Conservation (phyloP, 2,329 filamentous ascomycete genomes). For the Fonsecaea nubica region DNA sequence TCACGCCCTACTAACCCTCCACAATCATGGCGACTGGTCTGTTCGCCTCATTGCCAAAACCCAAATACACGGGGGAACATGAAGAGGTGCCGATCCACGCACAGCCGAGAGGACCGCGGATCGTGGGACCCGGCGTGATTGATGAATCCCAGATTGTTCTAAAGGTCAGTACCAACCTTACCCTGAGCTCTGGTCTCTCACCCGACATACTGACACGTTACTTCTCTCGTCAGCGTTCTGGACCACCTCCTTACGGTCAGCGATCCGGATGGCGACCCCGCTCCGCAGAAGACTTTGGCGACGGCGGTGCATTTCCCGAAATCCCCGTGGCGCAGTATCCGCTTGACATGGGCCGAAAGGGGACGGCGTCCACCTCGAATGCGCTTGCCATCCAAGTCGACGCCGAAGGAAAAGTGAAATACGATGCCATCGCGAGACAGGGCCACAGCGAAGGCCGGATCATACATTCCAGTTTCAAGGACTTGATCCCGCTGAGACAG, state of each 20-base stretch:
- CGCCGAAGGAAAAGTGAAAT: slow-evolving; percentile 89
- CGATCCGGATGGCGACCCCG: slow-evolving; percentile 90
- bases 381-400: slow-evolving; percentile 93
- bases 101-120: slow-evolving; percentile 78
- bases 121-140: slow-evolving; percentile 78
- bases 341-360: slow-evolving; percentile 89
- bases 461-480: slow-evolving; percentile 94
- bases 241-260: slow-evolving; percentile 86
- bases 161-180: slow-evolving; percentile 57
- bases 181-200: not conserved
- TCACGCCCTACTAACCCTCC: not conserved
- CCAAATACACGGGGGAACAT: slow-evolving; percentile 87
- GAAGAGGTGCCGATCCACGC: slow-evolving; percentile 76
- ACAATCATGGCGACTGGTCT: slow-evolving; percentile 65
- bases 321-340: slow-evolving; percentile 94
- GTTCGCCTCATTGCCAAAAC: slow-evolving; percentile 81
- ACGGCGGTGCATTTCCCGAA: slow-evolving; percentile 95
- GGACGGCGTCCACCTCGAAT: slow-evolving; percentile 70
- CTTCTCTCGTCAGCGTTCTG: slow-evolving; percentile 65
- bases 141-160: slow-evolving; percentile 86
- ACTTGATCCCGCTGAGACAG: slow-evolving; percentile 91
- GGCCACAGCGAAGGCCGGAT: slow-evolving; percentile 84
- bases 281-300: slow-evolving; percentile 86
- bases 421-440: slow-evolving; percentile 89
- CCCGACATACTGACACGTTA: slow-evolving; percentile 12